Evolutionary conservation across 2,329 filamentous ascomycete species (phyloP), one percentile per base, ranked within the genome.

Genomic region (Lasiodiplodia sp.): DNA sequence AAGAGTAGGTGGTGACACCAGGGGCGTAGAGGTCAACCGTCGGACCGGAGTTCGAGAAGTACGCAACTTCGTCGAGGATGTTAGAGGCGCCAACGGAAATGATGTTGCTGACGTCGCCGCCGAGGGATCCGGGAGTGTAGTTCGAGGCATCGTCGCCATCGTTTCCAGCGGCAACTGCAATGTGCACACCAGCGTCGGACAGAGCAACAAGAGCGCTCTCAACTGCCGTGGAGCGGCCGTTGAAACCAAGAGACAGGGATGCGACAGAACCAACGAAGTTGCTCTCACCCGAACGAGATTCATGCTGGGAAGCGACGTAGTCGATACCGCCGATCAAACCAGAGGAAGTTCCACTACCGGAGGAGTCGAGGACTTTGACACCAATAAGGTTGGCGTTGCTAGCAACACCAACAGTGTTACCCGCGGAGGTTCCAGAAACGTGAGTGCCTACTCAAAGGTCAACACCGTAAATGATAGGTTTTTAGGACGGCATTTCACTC

Each of bases 81-180:
- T 78, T 75, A 3, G 74, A 76, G 1, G 80, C 79, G 37, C 75
- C 80, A 11, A 82, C 78, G 7, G 80, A 81, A 72, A 77, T 79
- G 34, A 79, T 80, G 11, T 72, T 73, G 7, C 77, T 74, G 55
- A 79, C 77, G 1, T 76, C 78, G 25, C 67, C 67, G 25, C 67
- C 67, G 28, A 68, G 67, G 2, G 67, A 62, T 4, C 77, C 77
- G 2, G 80, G 79, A 1, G 78, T 80, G 34, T 70, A 73, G 70
- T 72, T 72, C 2, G 65, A 52, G 0, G 77, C 76, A 53, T 78
- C 69, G 4, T 56, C 55, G 58, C 72, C 74, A 8, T 74, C 71
- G 60, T 82, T 82, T 5, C 80, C 75, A 12, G 76, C 76, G 16
- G 74, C 75, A n/a, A 75, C 73, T 75, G 71, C 73, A 51, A 71